These are phyloP conservation scores for Camelina neglecta DNA, from an alignment of 345 rosid genomes.

Conservation along the genomic window DNA sequence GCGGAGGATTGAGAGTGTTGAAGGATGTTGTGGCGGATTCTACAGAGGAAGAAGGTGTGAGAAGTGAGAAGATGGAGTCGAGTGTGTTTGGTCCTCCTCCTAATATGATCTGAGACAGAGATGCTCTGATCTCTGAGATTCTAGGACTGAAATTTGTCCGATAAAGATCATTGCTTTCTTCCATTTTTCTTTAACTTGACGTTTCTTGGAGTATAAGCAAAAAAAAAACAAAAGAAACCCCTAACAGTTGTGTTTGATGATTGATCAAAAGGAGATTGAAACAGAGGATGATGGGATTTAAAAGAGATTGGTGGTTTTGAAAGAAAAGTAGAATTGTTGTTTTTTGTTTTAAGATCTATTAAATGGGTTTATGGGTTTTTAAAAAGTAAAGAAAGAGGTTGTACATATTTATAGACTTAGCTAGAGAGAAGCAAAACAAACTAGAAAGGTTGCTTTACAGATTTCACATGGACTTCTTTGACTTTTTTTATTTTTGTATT, in stretches of 20 bases:
- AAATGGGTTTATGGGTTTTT: conserved; percentile 8
- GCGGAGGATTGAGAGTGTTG: conserved; percentile 40
- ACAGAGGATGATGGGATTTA: conserved; percentile 26
- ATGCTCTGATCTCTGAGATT: conserved; percentile 53
- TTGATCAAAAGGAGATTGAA: conserved; percentile 16
- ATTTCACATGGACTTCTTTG: conserved; percentile 49
- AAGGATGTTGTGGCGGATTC: conserved; percentile 30
- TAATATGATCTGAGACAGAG: conserved; percentile 77
- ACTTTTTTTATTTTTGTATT: background rate
- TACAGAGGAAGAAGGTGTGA: conserved; percentile 46
- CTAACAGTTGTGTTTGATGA: background rate
- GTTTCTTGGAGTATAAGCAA: conserved; percentile 28
- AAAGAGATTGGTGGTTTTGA: conserved; percentile 10
- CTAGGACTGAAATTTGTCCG: conserved; percentile 34
- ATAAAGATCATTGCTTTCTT: conserved; percentile 41
- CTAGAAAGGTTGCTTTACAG: conserved; percentile 31
- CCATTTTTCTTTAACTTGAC: conserved; percentile 41
- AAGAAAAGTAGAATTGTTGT: background rate
- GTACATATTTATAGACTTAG: conserved; percentile 41
- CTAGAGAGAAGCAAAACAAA: conserved; percentile 6
- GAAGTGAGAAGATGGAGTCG: conserved; percentile 82
- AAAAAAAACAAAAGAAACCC: background rate
- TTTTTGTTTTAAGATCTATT: background rate
- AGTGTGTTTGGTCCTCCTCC: conserved; percentile 75
- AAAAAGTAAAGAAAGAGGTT: conserved; percentile 17